Conservation (phyloP, 2,329 filamentous ascomycete genomes). For the Botrytis tulipae region DNA sequence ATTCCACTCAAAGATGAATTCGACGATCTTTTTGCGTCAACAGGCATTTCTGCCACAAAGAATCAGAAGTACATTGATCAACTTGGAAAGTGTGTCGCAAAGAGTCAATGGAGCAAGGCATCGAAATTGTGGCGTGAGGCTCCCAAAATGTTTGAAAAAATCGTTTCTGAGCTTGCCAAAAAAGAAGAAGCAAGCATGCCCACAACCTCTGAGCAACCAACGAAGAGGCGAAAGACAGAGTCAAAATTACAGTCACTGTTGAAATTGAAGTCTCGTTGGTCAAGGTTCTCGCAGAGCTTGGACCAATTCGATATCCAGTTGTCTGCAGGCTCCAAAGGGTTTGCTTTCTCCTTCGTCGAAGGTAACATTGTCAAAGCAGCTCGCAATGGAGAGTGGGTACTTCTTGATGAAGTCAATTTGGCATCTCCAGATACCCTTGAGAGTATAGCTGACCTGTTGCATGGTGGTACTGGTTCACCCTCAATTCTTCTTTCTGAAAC, state of each 20-base stretch:
- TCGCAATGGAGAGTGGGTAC: constrained; percentile 92
- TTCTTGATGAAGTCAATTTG: constrained; percentile 96
- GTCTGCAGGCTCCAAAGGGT: constrained; percentile 67
- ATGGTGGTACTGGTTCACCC: constrained; percentile 68
- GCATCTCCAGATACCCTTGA: constrained; percentile 93
- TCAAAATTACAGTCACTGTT: constrained; percentile 64
- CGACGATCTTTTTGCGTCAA: constrained; percentile 80
- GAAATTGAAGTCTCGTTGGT: constrained; percentile 68
- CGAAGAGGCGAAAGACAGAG: constrained; percentile 66
- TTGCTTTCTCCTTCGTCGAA: constrained; percentile 94
- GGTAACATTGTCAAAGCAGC: constrained; percentile 96
- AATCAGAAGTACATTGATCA: constrained; percentile 85
- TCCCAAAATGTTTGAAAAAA: constrained; percentile 78
- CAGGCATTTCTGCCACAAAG: constrained; percentile 79
- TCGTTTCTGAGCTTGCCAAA: constrained; percentile 55
- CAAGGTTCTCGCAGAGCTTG: constrained; percentile 70
- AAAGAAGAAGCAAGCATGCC: constrained; percentile 41
- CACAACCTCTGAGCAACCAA: constrained; percentile 56
- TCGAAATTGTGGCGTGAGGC: constrained; percentile 87
- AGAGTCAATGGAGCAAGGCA: constrained; percentile 82
- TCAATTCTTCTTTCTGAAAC: constrained; percentile 91
- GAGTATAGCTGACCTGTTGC: constrained; percentile 83
- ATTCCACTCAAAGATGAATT: constrained; percentile 93
- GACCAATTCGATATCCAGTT: constrained; percentile 80
- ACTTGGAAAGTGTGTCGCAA: constrained; percentile 74